Base-by-base conservation (phyloP, 225 moss, liverwort and hornwort genomes). In the Sphagnum tenellum region DNA sequence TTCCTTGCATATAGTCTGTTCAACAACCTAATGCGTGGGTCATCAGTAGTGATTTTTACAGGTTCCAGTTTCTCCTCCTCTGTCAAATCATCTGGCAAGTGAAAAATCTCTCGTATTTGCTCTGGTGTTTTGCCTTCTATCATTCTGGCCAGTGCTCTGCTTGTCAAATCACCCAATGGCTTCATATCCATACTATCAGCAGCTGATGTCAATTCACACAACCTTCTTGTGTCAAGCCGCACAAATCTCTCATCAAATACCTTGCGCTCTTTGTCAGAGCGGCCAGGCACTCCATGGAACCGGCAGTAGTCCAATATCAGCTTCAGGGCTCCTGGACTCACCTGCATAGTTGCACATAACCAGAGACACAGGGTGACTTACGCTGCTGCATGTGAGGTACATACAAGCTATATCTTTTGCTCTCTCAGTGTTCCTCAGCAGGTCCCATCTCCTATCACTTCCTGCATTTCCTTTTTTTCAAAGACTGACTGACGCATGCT, bases 231-330 rank as follows among this genome's bases (percentile, higher is more conserved):
- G 68, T 91, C 91, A 12, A 91, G 73, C 66, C 91, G 78, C 62
- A 91, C 88, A 64, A 91, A 91, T 83, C 84, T 91, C 75, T 91
- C 91, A 63, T 91, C 91, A 67, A 88, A 91, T 68, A 88, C 84
- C 81, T 91, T 91, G 57, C 91, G 91, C 75, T 91, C 91, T 80
- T 91, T 91, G 78, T 91, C 91, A 12, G 91, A 91, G 55, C 91
- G 86, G 68, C 91, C 91, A 11, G 88, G 82, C 12, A 88, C 91
- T 76, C 86, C 78, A 73, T 91, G 91, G 61, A 91, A 91, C 48
- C 91, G 91, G 77, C 91, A 88, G 78, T 88, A 91, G 70, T 88
- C 88, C 76, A 88, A 81, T 67, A 91, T 88, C 60, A 91, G 77
- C 78, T 91, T 83, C 45, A 91, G 76, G 66, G 86, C 88, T 60